Base-by-base conservation (phyloP, 2,329 filamentous ascomycete species). In the Lachnellula cervina region DNA sequence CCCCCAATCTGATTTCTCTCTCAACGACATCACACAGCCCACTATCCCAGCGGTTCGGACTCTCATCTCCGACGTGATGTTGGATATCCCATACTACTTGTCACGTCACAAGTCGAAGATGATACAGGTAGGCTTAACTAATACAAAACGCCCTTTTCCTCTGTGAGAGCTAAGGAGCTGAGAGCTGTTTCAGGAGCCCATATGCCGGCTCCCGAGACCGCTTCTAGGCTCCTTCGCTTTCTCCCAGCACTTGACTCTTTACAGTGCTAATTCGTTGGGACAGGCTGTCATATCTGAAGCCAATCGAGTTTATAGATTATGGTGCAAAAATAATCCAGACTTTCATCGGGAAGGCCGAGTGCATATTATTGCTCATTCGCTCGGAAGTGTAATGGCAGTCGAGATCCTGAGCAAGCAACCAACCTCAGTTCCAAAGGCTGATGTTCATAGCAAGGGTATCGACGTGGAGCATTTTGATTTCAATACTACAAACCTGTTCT, bases 31-130 rank as follows among this genome's bases (percentile, higher is more conserved):
- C 62, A 96, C 96, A 5, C 92, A 91, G 1, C 82, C 86, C 43
- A 94, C 90, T 0, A 89, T 99, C 32, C 92, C 93, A 0, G 91
- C 90, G 0, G 88, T 99, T n/a, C 86, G 94, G 46, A 90, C 88
- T 67, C 84, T 99, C 69, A 95, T 99, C 59, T 95, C 89, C 43
- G 94, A 99, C 70, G 90, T 99, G 64, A 97, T 99, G 90, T 87
- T 97, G 49, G 94, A 99, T 69, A 93, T 99, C 49, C 94, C 94
- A 0, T 97, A 96, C 69, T 99, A 97, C 73, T 86, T 99, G 74
- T 97, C 93, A 0, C 89, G 95, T 57, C 93, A 97, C 73, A 96
- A 97, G 67, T 83, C 87, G 4, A 96, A 91, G 71, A 97, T 99
- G 92, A 88, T 96, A 50, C 81, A 86, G 28, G 28, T 32, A 32